Percentiles rank a stretch among this genome's conserved stretches.
Evolutionary conservation across 495 filamentous ascomycete genomes (phyloP).

Genomic region (Tuber melanosporum): DNA sequence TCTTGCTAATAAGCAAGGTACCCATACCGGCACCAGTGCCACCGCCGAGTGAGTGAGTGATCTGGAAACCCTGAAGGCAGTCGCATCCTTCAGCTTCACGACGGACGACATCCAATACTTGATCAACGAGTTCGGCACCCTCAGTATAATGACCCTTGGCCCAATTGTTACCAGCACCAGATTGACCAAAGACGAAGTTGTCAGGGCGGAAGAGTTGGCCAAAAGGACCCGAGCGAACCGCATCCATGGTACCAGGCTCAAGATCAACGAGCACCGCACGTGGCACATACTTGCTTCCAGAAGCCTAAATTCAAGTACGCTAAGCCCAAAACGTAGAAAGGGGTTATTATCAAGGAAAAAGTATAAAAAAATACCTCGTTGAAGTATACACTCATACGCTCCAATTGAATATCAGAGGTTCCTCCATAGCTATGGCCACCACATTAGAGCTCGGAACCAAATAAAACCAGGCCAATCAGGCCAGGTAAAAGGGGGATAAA

Average conservation of each 20-base stretch:
- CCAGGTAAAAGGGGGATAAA: slow-evolving; percentile 41
- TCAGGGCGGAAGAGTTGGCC: slow-evolving; percentile 99
- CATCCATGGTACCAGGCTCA: slow-evolving; percentile 98
- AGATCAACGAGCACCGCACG: slow-evolving; percentile 99
- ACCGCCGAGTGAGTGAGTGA: slow-evolving; percentile 99
- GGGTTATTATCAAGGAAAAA: slow-evolving; percentile 8
- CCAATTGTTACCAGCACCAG: slow-evolving; percentile 99
- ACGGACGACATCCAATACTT: slow-evolving; percentile 96
- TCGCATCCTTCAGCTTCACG: slow-evolving; percentile 98
- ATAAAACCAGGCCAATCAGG: slow-evolving; percentile 13
- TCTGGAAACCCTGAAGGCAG: slow-evolving; percentile 99
- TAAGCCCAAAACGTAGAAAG: slow-evolving; percentile 14
- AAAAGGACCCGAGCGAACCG: slow-evolving; percentile 96
- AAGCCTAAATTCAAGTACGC: slow-evolving; percentile 55
- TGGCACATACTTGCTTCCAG: slow-evolving; percentile 96
- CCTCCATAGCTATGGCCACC: slow-evolving; percentile 71
- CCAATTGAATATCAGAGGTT: slow-evolving; percentile 93
- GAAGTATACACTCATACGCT: slow-evolving; percentile 99
- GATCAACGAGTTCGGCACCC: slow-evolving; percentile 96
- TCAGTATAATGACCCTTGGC: slow-evolving; percentile 99
- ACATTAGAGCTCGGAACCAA: slow-evolving; percentile 29
- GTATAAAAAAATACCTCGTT: slow-evolving; percentile 68
- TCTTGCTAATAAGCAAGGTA: slow-evolving; percentile 98
- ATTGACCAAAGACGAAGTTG: slow-evolving; percentile 99
- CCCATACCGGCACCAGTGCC: slow-evolving; percentile 99